Evolutionary conservation across 2,329 filamentous ascomycete genomes (phyloP), one percentile per base, ranked within the genome.

Genomic region (Seiridium unicorne): DNA sequence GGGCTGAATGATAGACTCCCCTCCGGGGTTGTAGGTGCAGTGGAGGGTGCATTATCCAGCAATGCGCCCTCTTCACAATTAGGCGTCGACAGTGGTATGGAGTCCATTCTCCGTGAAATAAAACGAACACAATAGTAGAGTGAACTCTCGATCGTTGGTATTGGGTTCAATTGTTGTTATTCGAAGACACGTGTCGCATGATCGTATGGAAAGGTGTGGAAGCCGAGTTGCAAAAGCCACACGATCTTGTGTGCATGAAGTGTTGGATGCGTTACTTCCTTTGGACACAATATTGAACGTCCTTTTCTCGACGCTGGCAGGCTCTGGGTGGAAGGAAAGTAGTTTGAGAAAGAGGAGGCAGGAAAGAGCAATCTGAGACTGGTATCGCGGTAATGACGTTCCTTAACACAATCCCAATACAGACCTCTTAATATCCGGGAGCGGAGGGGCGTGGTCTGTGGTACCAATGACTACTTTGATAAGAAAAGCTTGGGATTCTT

Each of bases 1-100:
- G 78, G 76, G 62, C 77, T 80, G 62, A 76, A 78, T 7, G 75
- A 72, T 56, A 74, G 68, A 63, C 74, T 79, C 10, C 73, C 75
- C 62, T 78, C 76, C 9, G 78, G 77, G 3, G 78, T 79, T 5
- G 79, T 80, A 2, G 78, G 77, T 4, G 77, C 75, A 0, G 78
- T 79, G 1, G 79, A 80, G n/a, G 62, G 63, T 49, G 56, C 53
- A 51, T 75, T 59, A 13, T 61, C 72, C 53, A 64, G 62, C 44
- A 65, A 65, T 34, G 57, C 58, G 55, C 64, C 65, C 26, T 76
- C 74, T 46, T 76, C 72, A 10, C 70, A 63, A 51, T 70, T 69
- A 18, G 69, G 58, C 0, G 64, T 60, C 3, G 68, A 65, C 1
- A 69, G 58, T 26, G 67, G 60, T 9, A 67, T 57, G 31, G 60